These are phyloP conservation scores for Saccharomycopsis babjevae DNA, from an alignment of 805 yeast species.

Conservation along the genomic window DNA sequence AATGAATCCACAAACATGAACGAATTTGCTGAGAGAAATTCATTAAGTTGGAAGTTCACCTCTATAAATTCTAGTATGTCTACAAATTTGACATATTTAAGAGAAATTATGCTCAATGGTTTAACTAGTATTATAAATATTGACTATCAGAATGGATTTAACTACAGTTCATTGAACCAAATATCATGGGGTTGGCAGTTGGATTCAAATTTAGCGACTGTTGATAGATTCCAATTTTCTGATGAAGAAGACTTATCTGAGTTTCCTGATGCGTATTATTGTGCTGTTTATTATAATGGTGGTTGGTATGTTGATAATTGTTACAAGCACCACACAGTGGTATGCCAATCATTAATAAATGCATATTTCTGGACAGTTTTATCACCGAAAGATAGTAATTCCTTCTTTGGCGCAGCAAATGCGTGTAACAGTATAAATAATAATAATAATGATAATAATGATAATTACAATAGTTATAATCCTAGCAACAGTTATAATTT, in stretches of 20 bases:
- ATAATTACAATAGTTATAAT: constrained; percentile 29
- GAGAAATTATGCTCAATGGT: constrained; percentile 4
- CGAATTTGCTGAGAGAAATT: neutral
- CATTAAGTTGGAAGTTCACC: constrained; percentile 8
- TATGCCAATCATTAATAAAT: constrained; percentile 39
- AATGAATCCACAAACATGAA: neutral
- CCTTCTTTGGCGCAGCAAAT: constrained; percentile 38
- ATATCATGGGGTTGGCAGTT: constrained; percentile 14
- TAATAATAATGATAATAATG: constrained; percentile 21
- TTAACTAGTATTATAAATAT: neutral
- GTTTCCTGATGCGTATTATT: constrained; percentile 7
- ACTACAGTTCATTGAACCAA: neutral
- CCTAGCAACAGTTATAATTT: constrained; percentile 28
- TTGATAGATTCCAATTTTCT: neutral
- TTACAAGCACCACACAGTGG: constrained; percentile 37
- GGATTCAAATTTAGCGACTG: neutral
- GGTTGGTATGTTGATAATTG: constrained; percentile 70
- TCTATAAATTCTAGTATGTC: neutral
- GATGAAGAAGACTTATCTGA: neutral
- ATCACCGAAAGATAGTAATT: constrained; percentile 21
- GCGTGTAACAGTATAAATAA: constrained; percentile 31
- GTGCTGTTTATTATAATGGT: constrained; percentile 11
- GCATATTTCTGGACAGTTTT: constrained; percentile 35
- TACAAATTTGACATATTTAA: neutral
- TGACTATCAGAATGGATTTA: neutral